Base-by-base conservation (phyloP, 1,284 basidiomycete species). In the Ceratobasidium sp. region DNA sequence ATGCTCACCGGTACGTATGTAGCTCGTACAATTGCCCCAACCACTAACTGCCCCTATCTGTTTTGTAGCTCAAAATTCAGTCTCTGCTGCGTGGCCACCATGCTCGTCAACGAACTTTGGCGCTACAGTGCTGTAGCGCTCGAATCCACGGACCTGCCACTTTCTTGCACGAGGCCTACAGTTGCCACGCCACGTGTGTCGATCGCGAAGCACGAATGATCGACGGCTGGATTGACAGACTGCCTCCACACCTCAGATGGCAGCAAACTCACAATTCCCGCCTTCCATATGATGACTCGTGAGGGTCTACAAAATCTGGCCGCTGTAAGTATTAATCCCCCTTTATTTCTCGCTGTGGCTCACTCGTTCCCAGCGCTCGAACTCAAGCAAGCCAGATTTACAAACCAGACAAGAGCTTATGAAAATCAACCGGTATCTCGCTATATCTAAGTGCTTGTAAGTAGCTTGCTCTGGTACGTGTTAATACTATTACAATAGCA, bases 331-430 rank as follows among this genome's bases (percentile, higher is more conserved):
- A n/a, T 63, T 56, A 23, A 49, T 42, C 42, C 58, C 64, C 7
- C 11, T 42, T 42, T 61, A 75, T 79, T 51, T 54, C 45, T 31
- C n/a, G 31, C 33, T 15, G 56, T 37, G 28, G 45, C 76, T 77
- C 15, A 77, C 47, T 51, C 65, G 37, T 7, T 56, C 53, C 15
- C 80, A 82, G 81, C 81, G 85, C 53, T 83, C 84, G 80, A 81
- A 83, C 84, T 86, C 76, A 82, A 83, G 63, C 79, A 79, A 13
- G 79, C 80, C 56, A 85, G 85, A 28, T 80, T 81, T 73, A 84
- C 82, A 51, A 81, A 83, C 74, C 81, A 83, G 61, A 83, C 79
- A 77, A 11, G 85, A 86, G 73, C 82, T 84, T 49, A 82, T 81
- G 20, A 79, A 81, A 28, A 81, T 86, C 76, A 73, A 79, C 35